Evolutionary conservation across 116 monocot genomes (phyloP), one percentile per base, ranked within the genome.

Genomic region (Phalaenopsis hybrid): DNA sequence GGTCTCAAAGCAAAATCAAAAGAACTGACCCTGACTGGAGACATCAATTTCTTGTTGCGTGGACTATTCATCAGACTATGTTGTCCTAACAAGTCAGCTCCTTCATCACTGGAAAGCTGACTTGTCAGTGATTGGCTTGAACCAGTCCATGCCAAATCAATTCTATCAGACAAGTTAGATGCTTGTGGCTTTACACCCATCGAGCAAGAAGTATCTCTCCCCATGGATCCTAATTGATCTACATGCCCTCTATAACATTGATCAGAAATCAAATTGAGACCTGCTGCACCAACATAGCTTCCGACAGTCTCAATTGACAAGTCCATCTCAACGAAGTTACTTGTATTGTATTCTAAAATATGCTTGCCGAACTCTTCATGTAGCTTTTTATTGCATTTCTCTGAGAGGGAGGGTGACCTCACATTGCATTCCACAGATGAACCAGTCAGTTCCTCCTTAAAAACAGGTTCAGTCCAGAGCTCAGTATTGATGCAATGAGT

Each of bases 131-230:
- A 28, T 52, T 79, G 65, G 34, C 82, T 67, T 9, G 81, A 84
- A 80, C 95, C 97, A 81, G 84, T 91, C 98, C 98, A 98, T 84
- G 90, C 91, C 49, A 83, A 90, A 88, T 98, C 98, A 25, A 98
- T 95, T 79, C 83, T 91, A 65, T 98, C 93, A 81, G 93, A 93
- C 28, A 95, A 83, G 81, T 76, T 85, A 6, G 90, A 88, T 5
- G 55, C 84, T 69, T 82, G 77, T 72, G 89, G 83, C 63, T 81
- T 72, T 46, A 78, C 11, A 8, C 85, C 63, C 70, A 78, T 87
- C 25, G 23, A 79, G 68, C 44, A 70, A 63, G 50, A 28, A 41
- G 55, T 49, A 58, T 37, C 59, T 33, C 51, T 59, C 43, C 41
- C 31, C 77, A 82, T 80, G 34, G 43, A 78, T 74, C 67, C 63